Base-by-base conservation (phyloP, 257 asterid genomes). In the Solanum sejunctum region DNA sequence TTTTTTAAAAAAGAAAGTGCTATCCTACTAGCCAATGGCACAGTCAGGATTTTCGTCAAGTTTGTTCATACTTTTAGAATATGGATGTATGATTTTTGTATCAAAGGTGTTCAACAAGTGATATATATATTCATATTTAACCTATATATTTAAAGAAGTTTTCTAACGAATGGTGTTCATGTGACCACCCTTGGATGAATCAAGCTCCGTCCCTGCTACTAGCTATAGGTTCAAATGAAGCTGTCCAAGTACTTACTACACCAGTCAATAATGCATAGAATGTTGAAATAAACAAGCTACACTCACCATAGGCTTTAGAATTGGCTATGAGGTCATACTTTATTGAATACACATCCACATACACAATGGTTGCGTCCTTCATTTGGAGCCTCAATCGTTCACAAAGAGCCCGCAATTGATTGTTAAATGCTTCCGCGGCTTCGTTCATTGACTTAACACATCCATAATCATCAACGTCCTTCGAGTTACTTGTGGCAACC, bases 361-460 rank as follows among this genome's bases (percentile, higher is more conserved):
- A 85, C 55, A 80, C 87, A 49, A 85, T 80, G 39, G 60, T 64
- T 10, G 81, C 69, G 41, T 86, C 84, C 84, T 85, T 61, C 92
- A 92, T 85, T 78, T 84, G 60, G 6, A 60, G 26, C 8, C 84
- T 84, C 39, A 92, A 72, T 28, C 88, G 84, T 83, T 87, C 70
- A 83, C 88, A 60, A 49, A 91, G 89, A 39, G 75, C 32, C 0
- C 70, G 41, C 12, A 92, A 80, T 52, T 85, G 41, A 63, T 72
- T 15, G 84, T 91, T 92, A 89, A 91, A 91, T 36, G 26, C 49
- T 71, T 73, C 60, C 8, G 93, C 91, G 15, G 88, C 91, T 32
- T 87, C 85, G 21, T 92, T 91, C 80, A 88, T 78, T 18, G 86
- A 43, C 56, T 79, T 84, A 2, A 88, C 5, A 83, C 93, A 92